Percentiles rank a stretch among this genome's conserved stretches.
phyloP scores from a whole-genome alignment of 2,329 filamentous ascomycete genomes.

The Penicillium sumatraense region DNA sequence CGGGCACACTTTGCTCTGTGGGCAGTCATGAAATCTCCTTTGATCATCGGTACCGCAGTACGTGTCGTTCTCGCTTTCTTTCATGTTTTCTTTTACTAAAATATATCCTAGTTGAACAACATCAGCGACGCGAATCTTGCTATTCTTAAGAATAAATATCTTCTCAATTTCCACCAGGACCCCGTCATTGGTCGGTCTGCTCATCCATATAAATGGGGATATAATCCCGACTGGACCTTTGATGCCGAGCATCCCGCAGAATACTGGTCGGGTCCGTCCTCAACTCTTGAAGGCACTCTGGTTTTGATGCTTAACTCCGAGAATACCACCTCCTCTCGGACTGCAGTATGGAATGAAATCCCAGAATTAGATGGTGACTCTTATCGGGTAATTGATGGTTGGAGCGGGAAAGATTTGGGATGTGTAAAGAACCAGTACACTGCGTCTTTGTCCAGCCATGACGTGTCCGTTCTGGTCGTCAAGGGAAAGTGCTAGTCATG shows the following conservation, averaged over 20 bases:
- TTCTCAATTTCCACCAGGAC: slow-evolving; percentile 55
- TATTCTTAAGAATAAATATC: slow-evolving; percentile 49
- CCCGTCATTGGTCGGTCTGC: slow-evolving; percentile 47
- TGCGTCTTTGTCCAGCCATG: slow-evolving; percentile 32
- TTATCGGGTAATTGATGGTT: slow-evolving; percentile 34
- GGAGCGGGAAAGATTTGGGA: slow-evolving; percentile 35
- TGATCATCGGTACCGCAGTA: slow-evolving; percentile 54
- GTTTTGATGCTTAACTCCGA: slow-evolving; percentile 41
- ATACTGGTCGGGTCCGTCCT: slow-evolving; percentile 41
- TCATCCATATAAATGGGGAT: slow-evolving; percentile 47
- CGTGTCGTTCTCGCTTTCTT: not conserved
- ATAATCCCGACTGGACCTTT: slow-evolving; percentile 40
- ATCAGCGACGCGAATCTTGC: slow-evolving; percentile 43
- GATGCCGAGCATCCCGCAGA: slow-evolving; percentile 39
- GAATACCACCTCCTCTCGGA: slow-evolving; percentile 23
- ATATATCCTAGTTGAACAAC: slow-evolving; percentile 33
- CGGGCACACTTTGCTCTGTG: slow-evolving; percentile 58
- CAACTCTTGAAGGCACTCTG: slow-evolving; percentile 30
- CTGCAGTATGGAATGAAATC: slow-evolving; percentile 36
- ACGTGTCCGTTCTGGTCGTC: slow-evolving; percentile 36
- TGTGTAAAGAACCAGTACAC: slow-evolving; percentile 33
- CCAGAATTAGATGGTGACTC: slow-evolving; percentile 30
- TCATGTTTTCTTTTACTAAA: slow-evolving; percentile 5
- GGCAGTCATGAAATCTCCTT: slow-evolving; percentile 56
- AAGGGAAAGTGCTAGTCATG: slow-evolving; percentile 15